Percentiles rank a stretch among this genome's conserved stretches.
Conservation (phyloP, 2,329 filamentous ascomycete genomes). For the Stagonosporopsis chrysanthemi region DNA sequence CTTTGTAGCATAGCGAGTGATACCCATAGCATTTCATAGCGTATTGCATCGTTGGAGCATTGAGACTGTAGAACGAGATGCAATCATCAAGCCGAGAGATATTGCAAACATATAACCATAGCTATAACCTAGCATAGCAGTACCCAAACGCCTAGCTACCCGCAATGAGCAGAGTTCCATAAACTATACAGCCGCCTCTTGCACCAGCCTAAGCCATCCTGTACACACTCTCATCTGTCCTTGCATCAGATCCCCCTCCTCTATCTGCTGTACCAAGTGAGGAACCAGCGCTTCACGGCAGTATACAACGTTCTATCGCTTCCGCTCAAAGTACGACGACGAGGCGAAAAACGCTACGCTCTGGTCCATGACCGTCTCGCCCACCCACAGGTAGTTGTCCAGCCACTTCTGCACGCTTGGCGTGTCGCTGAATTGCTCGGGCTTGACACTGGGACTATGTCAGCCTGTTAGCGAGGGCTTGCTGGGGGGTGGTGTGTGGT, state of each 20-base stretch:
- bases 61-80: not conserved
- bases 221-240: not conserved
- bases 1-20: constrained; percentile 3
- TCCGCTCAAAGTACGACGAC: constrained; percentile 90
- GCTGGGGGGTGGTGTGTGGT: constrained; percentile 23
- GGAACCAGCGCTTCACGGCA: too few species aligned
- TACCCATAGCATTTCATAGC: not conserved
- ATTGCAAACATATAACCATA: constrained; percentile 6
- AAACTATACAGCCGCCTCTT: not conserved
- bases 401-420: constrained; percentile 88
- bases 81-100: not conserved
- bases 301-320: constrained; percentile 56
- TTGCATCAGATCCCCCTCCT: too few species aligned
- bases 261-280: not conserved
- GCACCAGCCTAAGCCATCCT: not conserved
- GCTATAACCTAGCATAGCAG: not conserved
- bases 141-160: constrained; percentile 24
- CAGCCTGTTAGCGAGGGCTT: constrained; percentile 31
- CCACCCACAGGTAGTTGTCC: constrained; percentile 90
- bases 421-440: constrained; percentile 83
- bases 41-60: not conserved
- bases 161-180: constrained; percentile 8
- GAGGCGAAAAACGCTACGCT: constrained; percentile 87
- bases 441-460: constrained; percentile 79
- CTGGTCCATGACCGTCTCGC: constrained; percentile 98